Base-by-base conservation (phyloP, 176 grass and related monocot species). In the Elaeis guineensis region DNA sequence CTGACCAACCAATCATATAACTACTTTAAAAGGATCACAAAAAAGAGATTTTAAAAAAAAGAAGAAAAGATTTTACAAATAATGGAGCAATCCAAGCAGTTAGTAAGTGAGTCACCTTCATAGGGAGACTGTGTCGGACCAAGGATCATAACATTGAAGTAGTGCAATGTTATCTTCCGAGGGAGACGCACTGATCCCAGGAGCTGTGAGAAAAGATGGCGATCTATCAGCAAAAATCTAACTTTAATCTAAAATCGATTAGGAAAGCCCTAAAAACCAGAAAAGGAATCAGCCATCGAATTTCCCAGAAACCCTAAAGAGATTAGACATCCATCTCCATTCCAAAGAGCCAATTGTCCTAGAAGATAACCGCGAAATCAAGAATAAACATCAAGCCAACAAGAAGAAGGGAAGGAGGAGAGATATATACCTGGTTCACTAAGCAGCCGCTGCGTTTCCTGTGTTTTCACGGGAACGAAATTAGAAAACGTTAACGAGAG, bases 91-190 rank as follows among this genome's bases (percentile, higher is more conserved):
- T 39, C 6, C 8, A 39, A 39, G 32, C 6, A 8, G 1, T 39
- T 39, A 39, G 35, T 29, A 5, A 28, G 28, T 12, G 9, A 32
- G 39, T 71, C 56, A 71, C 69, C 69, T 71, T 78, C 68, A 19
- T 67, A 58, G 4, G 50, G 72, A n/a, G 92, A 91, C 75, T 91
- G 87, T 19, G 83, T 80, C 21, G 92, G 92, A 0, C 92, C 92
- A 59, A 97, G 87, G 63, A 97, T 80, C 92, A 97, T 97, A 28
- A 91, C 92, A 86, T 91, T 91, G 76, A 97, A 97, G 71, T 97
- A 97, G 49, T 87, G 92, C 92, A 97, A 97, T 91, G 69, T 97
- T 97, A 67, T 97, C 87, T 69, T 97, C 87, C 19, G 87, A 97
- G 2, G 92, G 87, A 17, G 92, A 91, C 56, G 92, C 92, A 75